Conservation (phyloP, 164 flowering plant genomes). For the Chimonanthus praecox region DNA sequence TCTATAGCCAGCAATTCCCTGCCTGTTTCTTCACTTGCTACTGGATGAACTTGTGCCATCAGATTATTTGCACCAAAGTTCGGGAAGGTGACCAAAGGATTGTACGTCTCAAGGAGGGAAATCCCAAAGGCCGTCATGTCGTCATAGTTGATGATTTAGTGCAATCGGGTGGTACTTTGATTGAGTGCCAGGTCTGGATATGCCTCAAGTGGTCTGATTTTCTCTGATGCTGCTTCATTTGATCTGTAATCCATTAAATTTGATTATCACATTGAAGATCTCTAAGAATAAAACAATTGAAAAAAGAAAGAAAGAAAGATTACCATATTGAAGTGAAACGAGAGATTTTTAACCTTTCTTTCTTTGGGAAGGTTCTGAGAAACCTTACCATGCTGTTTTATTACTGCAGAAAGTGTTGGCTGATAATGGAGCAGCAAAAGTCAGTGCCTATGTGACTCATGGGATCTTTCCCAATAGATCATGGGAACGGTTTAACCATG, state of each 20-base stretch:
- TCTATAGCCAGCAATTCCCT: background rate
- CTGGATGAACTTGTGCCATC: slow-evolving; percentile 10
- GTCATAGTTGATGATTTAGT: slow-evolving; percentile 98
- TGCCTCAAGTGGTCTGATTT: background rate
- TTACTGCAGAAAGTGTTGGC: slow-evolving; percentile 76
- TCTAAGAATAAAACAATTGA: no score
- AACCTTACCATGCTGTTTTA: background rate
- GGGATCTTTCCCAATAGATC: slow-evolving; percentile 89
- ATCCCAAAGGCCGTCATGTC: slow-evolving; percentile 86
- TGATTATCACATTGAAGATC: no score
- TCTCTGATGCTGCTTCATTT: background rate
- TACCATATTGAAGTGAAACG: no score
- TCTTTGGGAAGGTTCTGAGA: no score
- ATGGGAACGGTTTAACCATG: slow-evolving; percentile 84
- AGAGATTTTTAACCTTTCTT: no score
- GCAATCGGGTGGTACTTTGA: slow-evolving; percentile 93
- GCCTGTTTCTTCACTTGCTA: background rate
- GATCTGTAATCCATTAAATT: no score
- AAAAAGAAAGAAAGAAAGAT: no score
- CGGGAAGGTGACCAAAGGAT: slow-evolving; percentile 88
- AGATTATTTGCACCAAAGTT: slow-evolving; percentile 96
- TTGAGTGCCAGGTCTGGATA: slow-evolving; percentile 85
- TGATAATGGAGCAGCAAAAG: slow-evolving; percentile 75
- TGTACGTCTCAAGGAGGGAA: slow-evolving; percentile 94
- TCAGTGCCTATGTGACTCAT: slow-evolving; percentile 98